Base-by-base conservation (phyloP, 108 stramenopile species). In the Aurantiochytrium sp. region DNA sequence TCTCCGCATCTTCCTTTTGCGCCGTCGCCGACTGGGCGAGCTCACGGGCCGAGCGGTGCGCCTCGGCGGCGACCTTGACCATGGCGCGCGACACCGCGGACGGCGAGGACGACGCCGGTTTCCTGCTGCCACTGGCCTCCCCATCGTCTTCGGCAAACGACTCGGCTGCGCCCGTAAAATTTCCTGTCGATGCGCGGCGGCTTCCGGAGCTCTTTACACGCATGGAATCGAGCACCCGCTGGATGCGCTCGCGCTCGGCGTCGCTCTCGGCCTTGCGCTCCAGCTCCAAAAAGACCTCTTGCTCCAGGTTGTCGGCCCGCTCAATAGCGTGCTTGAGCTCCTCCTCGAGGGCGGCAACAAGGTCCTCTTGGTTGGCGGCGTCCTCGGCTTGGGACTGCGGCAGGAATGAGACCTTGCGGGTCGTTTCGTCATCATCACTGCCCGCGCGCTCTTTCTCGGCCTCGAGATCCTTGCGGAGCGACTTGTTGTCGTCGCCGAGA, bases 271-370 rank as follows among this genome's bases (percentile, higher is more conserved):
- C 73, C 39, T 81, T 41, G 42, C 45, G 39, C 45, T 81, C 73
- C 73, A 81, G 8, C 24, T 81, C 42, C 4, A 81, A 3, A 81
- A 81, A 81, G 12, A 81, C 24, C 24, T 81, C 73, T n/a, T 81
- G 73, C 73, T 81, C 73, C 6, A 81, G 73, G 10, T 41, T 81
- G 73, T 81, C 73, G n/a, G 73, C 73, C 10, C 73, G 73, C 6
- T n/a, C n/a, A 48, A 48, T 81, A 22, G 73, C 73, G 6, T 41
- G 42, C 2, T 48, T 41, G 1, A 81, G 73, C 30, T 81, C 73
- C 10, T 15, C 39, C 24, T 81, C 42, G 10, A 81, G 73, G 6
- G 73, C 73, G 39, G 3, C 73, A 24, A 81, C 39, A 2, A 81
- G 30, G 45, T 81, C 73, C 45, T 48, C n/a, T n/a, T n/a, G n/a